Evolutionary conservation across 2,329 filamentous ascomycete genomes (phyloP).

Genomic region (Sporothrix euskadiensis): DNA sequence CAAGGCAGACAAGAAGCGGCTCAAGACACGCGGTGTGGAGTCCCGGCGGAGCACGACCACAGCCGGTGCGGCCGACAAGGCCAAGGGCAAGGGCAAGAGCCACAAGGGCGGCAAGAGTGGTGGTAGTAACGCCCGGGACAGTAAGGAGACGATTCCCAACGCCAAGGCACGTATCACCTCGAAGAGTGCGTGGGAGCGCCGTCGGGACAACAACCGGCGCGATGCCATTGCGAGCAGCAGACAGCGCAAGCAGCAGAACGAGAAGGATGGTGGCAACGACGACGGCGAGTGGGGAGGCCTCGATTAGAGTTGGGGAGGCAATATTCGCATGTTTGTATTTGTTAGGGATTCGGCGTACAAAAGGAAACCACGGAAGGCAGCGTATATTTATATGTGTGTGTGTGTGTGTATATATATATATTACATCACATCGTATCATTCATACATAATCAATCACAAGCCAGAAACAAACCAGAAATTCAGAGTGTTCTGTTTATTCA

Average conservation of each 20-base stretch:
- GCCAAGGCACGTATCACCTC: slow-evolving; percentile 72
- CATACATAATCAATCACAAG: background rate
- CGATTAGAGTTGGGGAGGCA: slow-evolving; percentile 29
- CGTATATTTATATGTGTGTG: background rate
- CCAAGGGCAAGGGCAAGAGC: slow-evolving; percentile 13
- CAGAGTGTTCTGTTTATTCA: too few relatives aligned
- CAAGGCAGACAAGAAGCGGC: slow-evolving; percentile 79
- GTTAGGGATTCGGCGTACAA: slow-evolving; percentile 13
- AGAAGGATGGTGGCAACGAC: slow-evolving; percentile 20
- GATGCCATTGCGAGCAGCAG: slow-evolving; percentile 65
- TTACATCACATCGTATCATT: background rate
- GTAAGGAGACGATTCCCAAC: slow-evolving; percentile 37
- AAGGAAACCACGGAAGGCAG: background rate
- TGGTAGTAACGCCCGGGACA: background rate
- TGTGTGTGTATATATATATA: too few relatives aligned
- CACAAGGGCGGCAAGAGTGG: background rate
- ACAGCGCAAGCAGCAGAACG: slow-evolving; percentile 49
- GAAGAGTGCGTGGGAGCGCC: slow-evolving; percentile 73
- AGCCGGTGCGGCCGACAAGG: background rate
- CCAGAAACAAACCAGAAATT: background rate
- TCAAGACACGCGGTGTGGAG: slow-evolving; percentile 82
- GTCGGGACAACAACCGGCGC: slow-evolving; percentile 64
- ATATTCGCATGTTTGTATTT: background rate
- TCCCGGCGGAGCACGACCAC: slow-evolving; percentile 52
- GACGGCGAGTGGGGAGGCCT: slow-evolving; percentile 39